These are phyloP conservation scores for Colletotrichum gigasporum DNA, from an alignment of 2,329 filamentous ascomycete species.

Conservation along the genomic window DNA sequence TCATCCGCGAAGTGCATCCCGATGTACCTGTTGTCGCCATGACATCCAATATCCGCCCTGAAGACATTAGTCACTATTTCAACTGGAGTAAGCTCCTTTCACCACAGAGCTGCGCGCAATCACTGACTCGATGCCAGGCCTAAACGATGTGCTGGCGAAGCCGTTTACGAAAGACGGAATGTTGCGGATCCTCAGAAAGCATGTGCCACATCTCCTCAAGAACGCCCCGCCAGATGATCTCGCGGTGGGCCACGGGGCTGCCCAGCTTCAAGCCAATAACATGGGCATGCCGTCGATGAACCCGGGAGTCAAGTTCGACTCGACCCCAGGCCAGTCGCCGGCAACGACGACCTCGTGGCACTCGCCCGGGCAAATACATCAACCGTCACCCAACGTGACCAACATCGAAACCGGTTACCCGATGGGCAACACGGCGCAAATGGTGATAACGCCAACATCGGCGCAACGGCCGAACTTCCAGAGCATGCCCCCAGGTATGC, in stretches of 20 bases:
- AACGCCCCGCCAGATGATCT: slow-evolving; percentile 59
- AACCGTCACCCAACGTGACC: slow-evolving; percentile 54
- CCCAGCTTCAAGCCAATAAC: slow-evolving; percentile 45
- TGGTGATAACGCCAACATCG: slow-evolving; percentile 44
- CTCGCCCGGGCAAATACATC: slow-evolving; percentile 62
- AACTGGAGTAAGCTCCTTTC: slow-evolving; percentile 49
- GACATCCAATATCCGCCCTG: slow-evolving; percentile 97
- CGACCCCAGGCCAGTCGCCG: slow-evolving; percentile 63
- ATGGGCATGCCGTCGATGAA: slow-evolving; percentile 40
- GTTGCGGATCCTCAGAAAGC: slow-evolving; percentile 86
- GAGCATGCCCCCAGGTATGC: slow-evolving; percentile 49
- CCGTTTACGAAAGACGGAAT: slow-evolving; percentile 93
- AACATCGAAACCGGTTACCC: slow-evolving; percentile 58
- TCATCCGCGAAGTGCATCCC: slow-evolving; percentile 87
- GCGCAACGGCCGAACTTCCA: slow-evolving; percentile 42
- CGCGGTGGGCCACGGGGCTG: slow-evolving; percentile 43
- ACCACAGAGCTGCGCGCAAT: background rate
- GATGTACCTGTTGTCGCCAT: slow-evolving; percentile 93
- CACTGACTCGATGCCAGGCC: slow-evolving; percentile 66
- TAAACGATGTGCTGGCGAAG: slow-evolving; percentile 97
- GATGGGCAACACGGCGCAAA: slow-evolving; percentile 52
- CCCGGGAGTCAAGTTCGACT: slow-evolving; percentile 58
- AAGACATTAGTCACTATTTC: slow-evolving; percentile 98
- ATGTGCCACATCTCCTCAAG: slow-evolving; percentile 85
- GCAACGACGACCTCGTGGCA: slow-evolving; percentile 57